These are phyloP conservation scores for Rhodofomes roseus DNA, from an alignment of 1,284 basidiomycete genomes.

Conservation along the genomic window DNA sequence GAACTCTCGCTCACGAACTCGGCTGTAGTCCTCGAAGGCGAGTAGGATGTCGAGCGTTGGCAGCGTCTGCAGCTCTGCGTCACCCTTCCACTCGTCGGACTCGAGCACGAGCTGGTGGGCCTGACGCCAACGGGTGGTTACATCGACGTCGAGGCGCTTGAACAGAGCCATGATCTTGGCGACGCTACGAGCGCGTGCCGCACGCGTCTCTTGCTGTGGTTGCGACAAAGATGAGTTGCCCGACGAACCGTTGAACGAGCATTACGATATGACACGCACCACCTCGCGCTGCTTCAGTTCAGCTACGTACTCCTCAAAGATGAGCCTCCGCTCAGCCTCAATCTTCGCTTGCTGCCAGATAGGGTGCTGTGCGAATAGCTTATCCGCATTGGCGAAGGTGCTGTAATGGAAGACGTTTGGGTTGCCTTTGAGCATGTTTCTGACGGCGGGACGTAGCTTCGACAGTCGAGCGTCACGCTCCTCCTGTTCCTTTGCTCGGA, in stretches of 20 bases:
- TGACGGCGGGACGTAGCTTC: slow-evolving; percentile 78
- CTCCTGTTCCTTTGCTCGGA: slow-evolving; percentile 69
- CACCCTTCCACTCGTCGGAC: slow-evolving; percentile 74
- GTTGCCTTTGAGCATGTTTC: slow-evolving; percentile 81
- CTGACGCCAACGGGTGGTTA: slow-evolving; percentile 84
- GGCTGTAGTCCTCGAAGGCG: slow-evolving; percentile 89
- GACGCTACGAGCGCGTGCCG: slow-evolving; percentile 71
- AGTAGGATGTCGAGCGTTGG: slow-evolving; percentile 87
- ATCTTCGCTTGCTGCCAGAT: slow-evolving; percentile 85
- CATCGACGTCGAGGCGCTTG: slow-evolving; percentile 81
- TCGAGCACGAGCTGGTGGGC: slow-evolving; percentile 75
- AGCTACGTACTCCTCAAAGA: slow-evolving; percentile 87
- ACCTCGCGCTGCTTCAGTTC: slow-evolving; percentile 85
- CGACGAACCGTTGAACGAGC: not conserved
- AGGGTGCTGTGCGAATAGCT: slow-evolving; percentile 76
- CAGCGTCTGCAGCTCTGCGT: slow-evolving; percentile 72
- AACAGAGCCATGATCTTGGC: slow-evolving; percentile 76
- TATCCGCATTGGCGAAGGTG: slow-evolving; percentile 84
- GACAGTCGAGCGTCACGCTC: slow-evolving; percentile 78
- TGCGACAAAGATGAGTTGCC: not conserved
- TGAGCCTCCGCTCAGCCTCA: slow-evolving; percentile 76
- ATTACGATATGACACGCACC: slow-evolving; percentile 42
- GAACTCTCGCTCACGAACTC: slow-evolving; percentile 83
- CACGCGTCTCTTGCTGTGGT: slow-evolving; percentile 69
- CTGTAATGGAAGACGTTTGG: slow-evolving; percentile 86